Conservation (phyloP, 768 basidiomycete genomes). For the Chalciporus chontae region DNA sequence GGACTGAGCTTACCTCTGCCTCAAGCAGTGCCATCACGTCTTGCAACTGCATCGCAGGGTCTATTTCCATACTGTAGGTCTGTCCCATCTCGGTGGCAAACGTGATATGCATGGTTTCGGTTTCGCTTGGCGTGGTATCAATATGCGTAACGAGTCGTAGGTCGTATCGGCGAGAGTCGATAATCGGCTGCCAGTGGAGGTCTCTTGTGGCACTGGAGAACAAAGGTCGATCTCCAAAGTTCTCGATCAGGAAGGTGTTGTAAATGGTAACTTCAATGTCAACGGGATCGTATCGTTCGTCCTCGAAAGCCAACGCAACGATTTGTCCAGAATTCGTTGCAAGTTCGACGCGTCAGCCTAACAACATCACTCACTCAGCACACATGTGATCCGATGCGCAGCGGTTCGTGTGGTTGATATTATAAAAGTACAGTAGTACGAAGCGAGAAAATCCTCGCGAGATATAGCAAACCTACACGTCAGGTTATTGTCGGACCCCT, state of each 20-base stretch:
- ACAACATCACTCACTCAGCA: slow-evolving; percentile 12
- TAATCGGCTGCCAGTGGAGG: slow-evolving; percentile 1
- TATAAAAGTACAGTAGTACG: slow-evolving; percentile 4
- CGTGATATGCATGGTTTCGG: slow-evolving; percentile 59
- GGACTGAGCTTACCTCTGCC: slow-evolving; percentile 70
- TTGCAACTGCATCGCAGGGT: slow-evolving; percentile 86
- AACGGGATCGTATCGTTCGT: neutral
- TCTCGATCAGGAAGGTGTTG: slow-evolving; percentile 27
- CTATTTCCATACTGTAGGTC: slow-evolving; percentile 73
- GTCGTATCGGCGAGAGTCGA: slow-evolving; percentile 5
- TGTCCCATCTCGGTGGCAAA: slow-evolving; percentile 68
- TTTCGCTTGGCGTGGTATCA: neutral
- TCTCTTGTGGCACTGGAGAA: neutral
- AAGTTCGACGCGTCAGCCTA: slow-evolving; percentile 18
- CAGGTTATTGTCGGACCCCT: slow-evolving; percentile 26
- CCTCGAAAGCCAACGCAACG: neutral
- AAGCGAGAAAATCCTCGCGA: neutral
- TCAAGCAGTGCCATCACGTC: slow-evolving; percentile 93
- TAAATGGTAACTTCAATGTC: slow-evolving; percentile 1
- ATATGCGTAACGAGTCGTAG: neutral
- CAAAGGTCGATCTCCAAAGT: slow-evolving; percentile 5
- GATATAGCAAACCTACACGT: neutral
- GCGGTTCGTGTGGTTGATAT: neutral
- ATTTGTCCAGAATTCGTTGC: slow-evolving; percentile 22
- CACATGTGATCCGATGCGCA: slow-evolving; percentile 1